phyloP scores from a whole-genome alignment of 805 yeast species.

The Pichia eremophila region DNA sequence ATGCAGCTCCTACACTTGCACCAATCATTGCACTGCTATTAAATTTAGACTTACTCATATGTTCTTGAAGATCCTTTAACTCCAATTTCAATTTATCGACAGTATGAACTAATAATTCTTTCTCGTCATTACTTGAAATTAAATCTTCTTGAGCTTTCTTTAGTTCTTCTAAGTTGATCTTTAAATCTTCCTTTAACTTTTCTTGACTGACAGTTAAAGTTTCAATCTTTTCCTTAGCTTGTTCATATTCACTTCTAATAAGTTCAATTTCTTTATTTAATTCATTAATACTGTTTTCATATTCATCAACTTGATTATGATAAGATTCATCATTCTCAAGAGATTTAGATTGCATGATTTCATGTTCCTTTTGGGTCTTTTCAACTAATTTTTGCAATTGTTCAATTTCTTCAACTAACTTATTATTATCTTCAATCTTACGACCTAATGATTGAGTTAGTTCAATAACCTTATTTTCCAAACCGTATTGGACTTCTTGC shows the following conservation, averaged over 20 bases:
- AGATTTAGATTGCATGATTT: slow-evolving; percentile 45
- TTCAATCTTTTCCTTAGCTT: slow-evolving; percentile 50
- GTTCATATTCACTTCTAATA: slow-evolving; percentile 47
- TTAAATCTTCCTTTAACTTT: slow-evolving; percentile 55
- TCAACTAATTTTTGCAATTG: slow-evolving; percentile 41
- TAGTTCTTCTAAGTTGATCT: slow-evolving; percentile 51
- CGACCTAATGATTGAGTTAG: slow-evolving; percentile 76
- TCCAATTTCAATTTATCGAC: slow-evolving; percentile 44
- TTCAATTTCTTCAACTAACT: slow-evolving; percentile 54
- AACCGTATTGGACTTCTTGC: slow-evolving; percentile 83
- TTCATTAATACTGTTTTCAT: slow-evolving; percentile 36
- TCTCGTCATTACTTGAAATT: slow-evolving; percentile 51
- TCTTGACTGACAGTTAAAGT: slow-evolving; percentile 53
- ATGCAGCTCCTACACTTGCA: no score
- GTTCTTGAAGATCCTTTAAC: slow-evolving; percentile 25
- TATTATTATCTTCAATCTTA: slow-evolving; percentile 75
- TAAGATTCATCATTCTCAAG: slow-evolving; percentile 39
- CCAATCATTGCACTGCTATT: neutral
- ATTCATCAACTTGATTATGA: slow-evolving; percentile 36
- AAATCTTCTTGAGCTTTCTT: slow-evolving; percentile 50
- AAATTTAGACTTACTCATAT: slow-evolving; percentile 14
- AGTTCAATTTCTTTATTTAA: slow-evolving; percentile 47
- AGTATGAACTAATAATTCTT: slow-evolving; percentile 54
- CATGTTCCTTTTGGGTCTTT: slow-evolving; percentile 45
- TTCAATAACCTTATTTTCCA: slow-evolving; percentile 96